phyloP scores from a whole-genome alignment of 140 eudicot species.

The Bidens hawaiensis region DNA sequence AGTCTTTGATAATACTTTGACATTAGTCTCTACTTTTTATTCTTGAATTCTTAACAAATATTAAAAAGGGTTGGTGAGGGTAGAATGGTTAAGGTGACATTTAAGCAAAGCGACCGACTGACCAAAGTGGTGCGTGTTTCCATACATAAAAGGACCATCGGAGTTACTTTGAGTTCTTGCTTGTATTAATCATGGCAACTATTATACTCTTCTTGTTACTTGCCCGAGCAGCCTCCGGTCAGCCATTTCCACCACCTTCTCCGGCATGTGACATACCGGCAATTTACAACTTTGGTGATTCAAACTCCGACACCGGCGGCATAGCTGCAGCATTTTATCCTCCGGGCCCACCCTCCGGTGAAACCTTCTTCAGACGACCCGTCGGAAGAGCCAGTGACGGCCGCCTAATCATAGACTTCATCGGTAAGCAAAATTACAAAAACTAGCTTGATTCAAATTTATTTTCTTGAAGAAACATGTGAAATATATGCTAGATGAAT shows the following conservation, averaged over 20 bases:
- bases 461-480: not conserved
- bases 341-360: conserved; percentile 42
- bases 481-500: not conserved
- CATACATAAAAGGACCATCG: conserved; percentile 24
- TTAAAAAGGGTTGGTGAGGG: conserved; percentile 7
- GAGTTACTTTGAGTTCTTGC: conserved; percentile 26
- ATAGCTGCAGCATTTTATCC: conserved; percentile 66
- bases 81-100: conserved; percentile 8
- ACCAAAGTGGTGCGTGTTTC: not conserved
- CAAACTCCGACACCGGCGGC: conserved; percentile 84
- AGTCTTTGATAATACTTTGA: not conserved
- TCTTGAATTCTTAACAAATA: not conserved
- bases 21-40: not conserved
- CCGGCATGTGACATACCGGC: conserved; percentile 47
- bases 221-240: conserved; percentile 19
- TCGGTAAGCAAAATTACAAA: conserved; percentile 44
- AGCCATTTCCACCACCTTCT: conserved; percentile 25
- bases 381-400: conserved; percentile 65
- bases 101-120: conserved; percentile 9
- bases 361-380: conserved; percentile 53
- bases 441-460: not conserved
- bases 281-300: conserved; percentile 78
- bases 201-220: conserved; percentile 18
- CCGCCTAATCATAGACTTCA: conserved; percentile 70
- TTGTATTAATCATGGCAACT: conserved; percentile 27